Percentiles rank a stretch among this genome's conserved stretches.
Evolutionary conservation across 768 basidiomycete species (phyloP).

Genomic region (Mycena capillaripes): DNA sequence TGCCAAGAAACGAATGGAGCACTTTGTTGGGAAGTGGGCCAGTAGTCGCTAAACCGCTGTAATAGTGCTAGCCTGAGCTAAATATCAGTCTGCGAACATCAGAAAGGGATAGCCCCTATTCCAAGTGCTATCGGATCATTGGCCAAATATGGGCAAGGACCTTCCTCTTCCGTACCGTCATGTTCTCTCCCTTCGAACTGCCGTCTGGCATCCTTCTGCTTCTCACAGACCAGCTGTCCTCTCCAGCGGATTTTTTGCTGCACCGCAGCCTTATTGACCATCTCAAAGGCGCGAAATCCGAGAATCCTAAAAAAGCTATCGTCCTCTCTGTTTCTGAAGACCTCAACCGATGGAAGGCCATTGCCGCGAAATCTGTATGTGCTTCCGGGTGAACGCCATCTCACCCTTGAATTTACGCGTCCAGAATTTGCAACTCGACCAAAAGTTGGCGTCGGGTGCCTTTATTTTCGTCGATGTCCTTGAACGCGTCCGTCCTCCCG

Average conservation of each 20-base stretch:
- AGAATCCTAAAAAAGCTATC: conserved; percentile 49
- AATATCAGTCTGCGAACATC: too few species aligned
- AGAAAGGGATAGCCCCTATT: too few species aligned
- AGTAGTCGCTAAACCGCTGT: neutral
- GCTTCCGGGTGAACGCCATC: neutral
- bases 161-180: conserved; percentile 38
- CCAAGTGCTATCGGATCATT: too few species aligned
- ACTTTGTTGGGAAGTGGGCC: conserved; percentile 31
- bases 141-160: neutral
- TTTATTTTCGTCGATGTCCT: conserved; percentile 71
- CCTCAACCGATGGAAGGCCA: conserved; percentile 71
- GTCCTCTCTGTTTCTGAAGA: conserved; percentile 73
- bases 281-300: conserved; percentile 55
- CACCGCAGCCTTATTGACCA: conserved; percentile 66
- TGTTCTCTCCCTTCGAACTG: conserved; percentile 69
- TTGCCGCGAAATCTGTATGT: conserved; percentile 75
- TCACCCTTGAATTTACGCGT: neutral
- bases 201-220: conserved; percentile 66
- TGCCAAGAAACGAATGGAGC: conserved; percentile 16
- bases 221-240: conserved; percentile 77
- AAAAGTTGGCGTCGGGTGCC: conserved; percentile 51
- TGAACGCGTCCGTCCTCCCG: conserved; percentile 49
- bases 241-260: conserved; percentile 82
- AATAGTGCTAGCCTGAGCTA: too few species aligned
- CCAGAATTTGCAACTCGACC: conserved; percentile 57